Evolutionary conservation across 352 stramenopile species (phyloP).

Genomic region (Phytophthora crassamura): DNA sequence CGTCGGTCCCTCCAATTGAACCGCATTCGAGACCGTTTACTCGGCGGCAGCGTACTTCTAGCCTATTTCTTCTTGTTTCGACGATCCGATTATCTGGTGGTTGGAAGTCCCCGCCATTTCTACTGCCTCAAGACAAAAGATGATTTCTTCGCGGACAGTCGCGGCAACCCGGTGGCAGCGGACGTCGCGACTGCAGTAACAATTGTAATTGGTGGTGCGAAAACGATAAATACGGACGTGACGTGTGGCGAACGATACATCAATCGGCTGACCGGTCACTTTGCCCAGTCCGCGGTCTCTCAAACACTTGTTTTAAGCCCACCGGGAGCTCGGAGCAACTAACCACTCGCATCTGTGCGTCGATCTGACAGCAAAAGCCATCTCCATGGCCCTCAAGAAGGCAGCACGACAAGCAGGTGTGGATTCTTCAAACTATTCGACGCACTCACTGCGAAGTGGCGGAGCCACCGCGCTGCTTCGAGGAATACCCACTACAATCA

Average conservation of each 20-base stretch:
- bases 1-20: neutral
- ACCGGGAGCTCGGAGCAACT: no score
- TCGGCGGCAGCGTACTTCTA: slow-evolving; percentile 27
- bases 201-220: neutral
- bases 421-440: no score
- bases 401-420: no score
- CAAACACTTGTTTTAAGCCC: no score
- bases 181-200: neutral
- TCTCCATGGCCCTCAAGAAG: no score
- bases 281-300: no score
- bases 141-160: slow-evolving; percentile 15
- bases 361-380: no score
- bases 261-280: neutral
- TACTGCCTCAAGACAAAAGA: slow-evolving; percentile 22
- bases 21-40: neutral
- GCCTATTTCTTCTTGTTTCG: slow-evolving; percentile 33
- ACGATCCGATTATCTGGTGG: slow-evolving; percentile 23
- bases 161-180: no score
- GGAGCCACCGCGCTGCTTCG: no score
- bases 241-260: slow-evolving; percentile 7
- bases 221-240: slow-evolving; percentile 5
- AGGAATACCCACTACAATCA: no score
- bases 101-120: neutral
- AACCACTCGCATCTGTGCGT: no score
- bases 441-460: no score